These are phyloP conservation scores for Tilletiopsis washingtonensis DNA, from an alignment of 1,284 basidiomycete species.

Conservation along the genomic window DNA sequence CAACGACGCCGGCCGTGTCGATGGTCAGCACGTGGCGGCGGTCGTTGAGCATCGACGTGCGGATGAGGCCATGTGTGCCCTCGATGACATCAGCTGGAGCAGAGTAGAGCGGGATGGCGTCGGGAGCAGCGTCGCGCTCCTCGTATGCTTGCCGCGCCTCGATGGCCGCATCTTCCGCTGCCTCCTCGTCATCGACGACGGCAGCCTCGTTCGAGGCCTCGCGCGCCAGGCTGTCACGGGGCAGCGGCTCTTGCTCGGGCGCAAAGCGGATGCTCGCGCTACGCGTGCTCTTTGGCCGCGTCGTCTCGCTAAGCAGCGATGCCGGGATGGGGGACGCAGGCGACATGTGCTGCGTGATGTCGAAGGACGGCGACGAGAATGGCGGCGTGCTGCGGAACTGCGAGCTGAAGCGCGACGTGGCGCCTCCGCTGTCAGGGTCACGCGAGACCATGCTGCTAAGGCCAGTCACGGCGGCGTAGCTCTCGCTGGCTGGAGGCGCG, in stretches of 20 bases:
- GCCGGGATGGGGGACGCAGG: slow-evolving; percentile 61
- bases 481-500: slow-evolving; percentile 65
- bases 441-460: slow-evolving; percentile 29
- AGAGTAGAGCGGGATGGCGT: slow-evolving; percentile 61
- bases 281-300: slow-evolving; percentile 14
- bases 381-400: slow-evolving; percentile 17
- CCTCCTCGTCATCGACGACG: slow-evolving; percentile 2
- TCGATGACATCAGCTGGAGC: slow-evolving; percentile 64
- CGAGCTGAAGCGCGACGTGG: slow-evolving; percentile 14
- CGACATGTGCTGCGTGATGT: slow-evolving; percentile 63
- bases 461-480: slow-evolving; percentile 52
- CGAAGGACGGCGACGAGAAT: slow-evolving; percentile 63
- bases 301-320: slow-evolving; percentile 21
- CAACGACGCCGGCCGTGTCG: slow-evolving; percentile 73
- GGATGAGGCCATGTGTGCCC: slow-evolving; percentile 75
- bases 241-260: slow-evolving; percentile 8
- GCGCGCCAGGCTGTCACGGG: slow-evolving; percentile 3
- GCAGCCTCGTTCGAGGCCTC: slow-evolving; percentile 7
- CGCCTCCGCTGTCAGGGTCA: slow-evolving; percentile 13
- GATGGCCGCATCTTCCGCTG: slow-evolving; percentile 12
- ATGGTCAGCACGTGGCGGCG: slow-evolving; percentile 83
- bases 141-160: slow-evolving; percentile 53
- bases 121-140: slow-evolving; percentile 69
- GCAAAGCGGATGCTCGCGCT: slow-evolving; percentile 29
- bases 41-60: slow-evolving; percentile 77